Evolutionary conservation across 345 rosid species (phyloP).

Genomic region (Populus deltoides): DNA sequence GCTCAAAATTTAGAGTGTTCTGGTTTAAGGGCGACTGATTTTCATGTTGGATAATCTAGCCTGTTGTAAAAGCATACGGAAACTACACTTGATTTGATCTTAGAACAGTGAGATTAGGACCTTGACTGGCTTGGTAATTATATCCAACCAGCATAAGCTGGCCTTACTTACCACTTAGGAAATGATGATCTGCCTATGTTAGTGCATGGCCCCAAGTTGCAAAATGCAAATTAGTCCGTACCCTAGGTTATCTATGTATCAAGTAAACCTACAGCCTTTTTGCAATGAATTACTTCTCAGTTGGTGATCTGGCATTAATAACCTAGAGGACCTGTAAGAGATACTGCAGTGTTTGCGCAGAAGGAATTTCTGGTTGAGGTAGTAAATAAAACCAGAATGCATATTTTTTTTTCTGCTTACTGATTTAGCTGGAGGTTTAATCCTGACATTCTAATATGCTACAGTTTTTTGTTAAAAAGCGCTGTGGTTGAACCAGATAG

Average conservation of each 20-base stretch:
- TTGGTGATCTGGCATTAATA: background rate
- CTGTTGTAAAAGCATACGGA: background rate
- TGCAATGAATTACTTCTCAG: background rate
- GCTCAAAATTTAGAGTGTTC: background rate
- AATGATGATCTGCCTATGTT: background rate
- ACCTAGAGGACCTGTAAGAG: background rate
- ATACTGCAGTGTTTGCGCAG: background rate
- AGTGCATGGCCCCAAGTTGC: background rate
- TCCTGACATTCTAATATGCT: too few species aligned
- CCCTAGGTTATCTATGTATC: background rate
- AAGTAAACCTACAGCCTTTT: background rate
- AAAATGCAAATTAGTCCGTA: background rate
- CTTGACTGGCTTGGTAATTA: conserved; percentile 1
- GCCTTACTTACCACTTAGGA: background rate
- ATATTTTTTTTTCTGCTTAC: background rate
- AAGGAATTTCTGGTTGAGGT: background rate
- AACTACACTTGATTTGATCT: background rate
- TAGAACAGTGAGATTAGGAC: background rate
- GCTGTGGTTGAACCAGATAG: background rate
- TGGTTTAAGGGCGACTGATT: background rate
- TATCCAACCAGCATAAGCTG: background rate
- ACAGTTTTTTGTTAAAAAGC: background rate
- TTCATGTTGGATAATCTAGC: background rate
- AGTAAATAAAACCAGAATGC: background rate
- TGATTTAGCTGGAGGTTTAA: background rate